Percentiles rank a stretch among this genome's conserved stretches.
These are phyloP conservation scores for Lyophyllum atratum DNA, from an alignment of 768 basidiomycete species.

Conservation along the genomic window DNA sequence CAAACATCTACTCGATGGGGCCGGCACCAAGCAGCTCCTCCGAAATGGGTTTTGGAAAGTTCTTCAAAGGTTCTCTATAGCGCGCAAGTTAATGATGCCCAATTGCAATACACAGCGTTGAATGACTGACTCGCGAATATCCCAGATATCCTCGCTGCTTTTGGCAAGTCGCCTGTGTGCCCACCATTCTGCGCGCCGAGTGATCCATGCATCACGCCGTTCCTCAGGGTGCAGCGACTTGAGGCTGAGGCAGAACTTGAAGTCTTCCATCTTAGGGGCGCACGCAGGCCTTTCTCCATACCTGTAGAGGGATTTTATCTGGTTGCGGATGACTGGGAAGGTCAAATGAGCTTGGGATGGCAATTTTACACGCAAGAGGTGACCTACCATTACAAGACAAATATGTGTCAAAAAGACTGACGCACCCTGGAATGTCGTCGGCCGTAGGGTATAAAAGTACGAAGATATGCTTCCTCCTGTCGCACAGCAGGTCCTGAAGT, in stretches of 20 bases:
- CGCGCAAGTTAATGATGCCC: not conserved
- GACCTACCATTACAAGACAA: constrained; percentile 64
- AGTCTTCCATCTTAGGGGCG: constrained; percentile 79
- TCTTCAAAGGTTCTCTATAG: constrained; percentile 48
- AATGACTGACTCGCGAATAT: constrained; percentile 70
- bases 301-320: constrained; percentile 85
- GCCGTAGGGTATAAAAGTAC: constrained; percentile 68
- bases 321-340: constrained; percentile 68
- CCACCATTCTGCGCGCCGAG: constrained; percentile 93
- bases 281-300: constrained; percentile 77
- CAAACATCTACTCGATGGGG: too few relatives aligned
- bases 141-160: constrained; percentile 97
- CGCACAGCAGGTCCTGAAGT: constrained; percentile 58
- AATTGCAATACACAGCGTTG: not conserved
- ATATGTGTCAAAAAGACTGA: constrained; percentile 73
- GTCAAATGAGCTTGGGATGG: not conserved
- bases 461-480: constrained; percentile 71
- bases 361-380: constrained; percentile 13
- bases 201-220: constrained; percentile 82
- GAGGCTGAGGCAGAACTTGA: constrained; percentile 91
- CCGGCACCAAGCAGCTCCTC: constrained; percentile 11
- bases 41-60: constrained; percentile 46
- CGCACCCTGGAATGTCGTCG: constrained; percentile 82
- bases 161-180: constrained; percentile 69
- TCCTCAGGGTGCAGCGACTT: constrained; percentile 79